These are phyloP conservation scores for Cytospora piceicola DNA, from an alignment of 2,329 filamentous ascomycete genomes.

Conservation along the genomic window DNA sequence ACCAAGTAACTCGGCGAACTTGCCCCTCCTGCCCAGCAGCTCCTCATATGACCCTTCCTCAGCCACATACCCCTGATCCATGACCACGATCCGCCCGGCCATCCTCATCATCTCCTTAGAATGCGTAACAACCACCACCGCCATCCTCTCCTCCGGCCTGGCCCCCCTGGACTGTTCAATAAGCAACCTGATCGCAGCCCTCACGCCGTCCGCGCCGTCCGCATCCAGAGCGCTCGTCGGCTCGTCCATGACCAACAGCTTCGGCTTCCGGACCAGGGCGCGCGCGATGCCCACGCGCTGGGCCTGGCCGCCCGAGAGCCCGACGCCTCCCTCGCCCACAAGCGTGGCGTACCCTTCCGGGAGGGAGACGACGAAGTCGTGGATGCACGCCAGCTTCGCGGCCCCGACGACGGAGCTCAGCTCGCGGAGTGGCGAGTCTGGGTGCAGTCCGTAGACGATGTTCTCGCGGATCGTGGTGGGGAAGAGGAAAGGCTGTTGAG, in stretches of 20 bases:
- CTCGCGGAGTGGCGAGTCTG: conserved; percentile 54
- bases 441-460: conserved; percentile 75
- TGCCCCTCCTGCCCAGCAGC: conserved; percentile 51
- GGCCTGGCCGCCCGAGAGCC: conserved; percentile 28
- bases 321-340: conserved; percentile 25
- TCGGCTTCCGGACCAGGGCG: conserved; percentile 24
- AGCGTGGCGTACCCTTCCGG: conserved; percentile 28
- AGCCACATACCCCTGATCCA: conserved; percentile 69
- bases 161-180: conserved; percentile 40
- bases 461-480: conserved; percentile 77
- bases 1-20: conserved; percentile 54
- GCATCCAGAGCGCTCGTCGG: conserved; percentile 81
- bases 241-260: conserved; percentile 61
- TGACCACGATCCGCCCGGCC: conserved; percentile 72
- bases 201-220: conserved; percentile 66
- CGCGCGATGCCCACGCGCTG: conserved; percentile 30
- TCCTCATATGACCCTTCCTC: conserved; percentile 69
- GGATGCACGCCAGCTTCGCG: conserved; percentile 66
- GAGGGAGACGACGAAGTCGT: conserved; percentile 50
- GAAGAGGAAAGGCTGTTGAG: conserved; percentile 76
- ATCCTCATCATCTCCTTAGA: conserved; percentile 83
- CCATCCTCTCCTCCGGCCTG: conserved; percentile 49
- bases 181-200: conserved; percentile 63
- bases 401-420: conserved; percentile 51
- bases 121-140: conserved; percentile 83